Evolutionary conservation across 495 filamentous ascomycete genomes (phyloP).

Genomic region (Haplographium delicatum): DNA sequence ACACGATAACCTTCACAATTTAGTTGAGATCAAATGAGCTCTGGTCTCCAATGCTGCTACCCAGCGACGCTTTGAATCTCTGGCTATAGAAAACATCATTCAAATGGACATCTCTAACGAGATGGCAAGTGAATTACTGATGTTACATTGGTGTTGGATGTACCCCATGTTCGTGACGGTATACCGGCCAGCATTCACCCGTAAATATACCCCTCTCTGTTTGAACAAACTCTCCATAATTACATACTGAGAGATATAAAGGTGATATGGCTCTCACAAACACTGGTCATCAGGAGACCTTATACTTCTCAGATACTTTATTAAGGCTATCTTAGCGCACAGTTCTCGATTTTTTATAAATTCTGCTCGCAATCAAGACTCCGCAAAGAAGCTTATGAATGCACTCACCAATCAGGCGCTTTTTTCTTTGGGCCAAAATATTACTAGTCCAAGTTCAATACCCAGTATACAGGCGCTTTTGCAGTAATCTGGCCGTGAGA

Average conservation of each 20-base stretch:
- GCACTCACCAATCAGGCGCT: neutral
- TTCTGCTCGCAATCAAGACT: neutral
- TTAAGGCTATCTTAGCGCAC: neutral
- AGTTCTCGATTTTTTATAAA: neutral
- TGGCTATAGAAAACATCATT: neutral
- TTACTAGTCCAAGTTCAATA: neutral
- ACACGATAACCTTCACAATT: neutral
- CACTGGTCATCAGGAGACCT: neutral
- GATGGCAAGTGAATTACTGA: constrained; percentile 29
- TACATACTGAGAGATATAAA: too few species aligned
- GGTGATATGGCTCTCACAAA: neutral
- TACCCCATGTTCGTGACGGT: constrained; percentile 48
- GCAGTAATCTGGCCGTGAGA: neutral
- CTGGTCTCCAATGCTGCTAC: constrained; percentile 1
- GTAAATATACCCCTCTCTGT: too few species aligned
- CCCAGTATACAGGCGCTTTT: neutral
- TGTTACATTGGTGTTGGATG: constrained; percentile 51
- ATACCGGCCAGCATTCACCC: constrained; percentile 46
- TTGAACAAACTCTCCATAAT: too few species aligned
- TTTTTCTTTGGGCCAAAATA: neutral
- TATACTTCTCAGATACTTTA: neutral
- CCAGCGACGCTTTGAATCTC: neutral
- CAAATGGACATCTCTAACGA: constrained; percentile 12
- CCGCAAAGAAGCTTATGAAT: neutral
- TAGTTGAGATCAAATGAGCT: neutral